Conservation (phyloP, 2,329 filamentous ascomycete species). For the Lecanicillium sp. region DNA sequence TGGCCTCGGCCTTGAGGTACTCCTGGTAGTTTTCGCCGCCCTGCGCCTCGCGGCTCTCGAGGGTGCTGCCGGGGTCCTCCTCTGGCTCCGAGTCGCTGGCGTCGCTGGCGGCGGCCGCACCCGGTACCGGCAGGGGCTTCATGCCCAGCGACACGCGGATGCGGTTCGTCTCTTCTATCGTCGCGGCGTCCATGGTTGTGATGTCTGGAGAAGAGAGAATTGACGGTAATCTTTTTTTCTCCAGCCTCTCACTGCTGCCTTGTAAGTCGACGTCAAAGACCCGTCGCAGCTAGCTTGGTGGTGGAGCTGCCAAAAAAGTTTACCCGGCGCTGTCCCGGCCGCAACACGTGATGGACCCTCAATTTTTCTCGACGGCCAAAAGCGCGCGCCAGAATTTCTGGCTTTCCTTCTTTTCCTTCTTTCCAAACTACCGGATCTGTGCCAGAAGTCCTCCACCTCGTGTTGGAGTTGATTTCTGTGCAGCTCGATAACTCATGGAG, state of each 20-base stretch:
- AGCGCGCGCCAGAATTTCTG: slow-evolving; percentile 29
- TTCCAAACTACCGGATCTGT: slow-evolving; percentile 66
- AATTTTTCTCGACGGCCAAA: slow-evolving; percentile 11
- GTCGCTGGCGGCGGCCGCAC: slow-evolving; percentile 48
- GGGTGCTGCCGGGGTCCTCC: slow-evolving; percentile 71
- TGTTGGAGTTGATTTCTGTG: slow-evolving; percentile 69
- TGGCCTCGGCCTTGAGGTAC: slow-evolving; percentile 61
- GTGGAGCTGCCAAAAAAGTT: neutral
- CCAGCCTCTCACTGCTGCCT: slow-evolving; percentile 5
- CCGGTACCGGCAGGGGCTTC: slow-evolving; percentile 81
- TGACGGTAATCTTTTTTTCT: neutral
- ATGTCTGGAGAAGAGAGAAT: neutral
- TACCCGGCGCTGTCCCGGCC: slow-evolving; percentile 16
- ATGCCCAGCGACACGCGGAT: slow-evolving; percentile 84
- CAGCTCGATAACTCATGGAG: slow-evolving; percentile 85
- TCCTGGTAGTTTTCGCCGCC: slow-evolving; percentile 68
- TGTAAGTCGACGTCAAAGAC: slow-evolving; percentile 1
- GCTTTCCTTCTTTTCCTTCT: slow-evolving; percentile 28
- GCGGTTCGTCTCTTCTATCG: slow-evolving; percentile 90
- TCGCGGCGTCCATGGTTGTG: slow-evolving; percentile 55
- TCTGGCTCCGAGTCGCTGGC: slow-evolving; percentile 41
- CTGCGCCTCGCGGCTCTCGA: slow-evolving; percentile 72
- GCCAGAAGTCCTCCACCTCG: slow-evolving; percentile 65
- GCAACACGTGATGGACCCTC: slow-evolving; percentile 14
- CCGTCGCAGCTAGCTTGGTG: neutral